Base-by-base conservation (phyloP, 2,329 filamentous ascomycete species). In the Trichoderma sp. region DNA sequence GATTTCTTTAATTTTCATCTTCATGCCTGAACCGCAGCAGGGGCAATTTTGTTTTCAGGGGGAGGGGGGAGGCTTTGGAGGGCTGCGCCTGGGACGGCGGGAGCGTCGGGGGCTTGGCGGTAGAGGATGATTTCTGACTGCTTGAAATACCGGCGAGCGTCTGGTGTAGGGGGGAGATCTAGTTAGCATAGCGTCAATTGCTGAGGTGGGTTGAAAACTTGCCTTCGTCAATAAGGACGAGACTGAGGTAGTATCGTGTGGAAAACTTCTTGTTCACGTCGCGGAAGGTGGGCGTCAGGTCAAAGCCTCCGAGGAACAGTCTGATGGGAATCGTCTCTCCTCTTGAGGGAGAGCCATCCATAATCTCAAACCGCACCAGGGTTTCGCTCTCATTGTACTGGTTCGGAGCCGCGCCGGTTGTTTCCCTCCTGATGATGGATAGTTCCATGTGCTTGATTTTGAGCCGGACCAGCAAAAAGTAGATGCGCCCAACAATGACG, bases 381-480 rank as follows among this genome's bases (percentile, higher is more conserved):
- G 96, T 99, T 83, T 99, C 96, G 82, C 94, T 98, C 84, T 99
- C 96, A 79, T 99, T 99, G 83, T 99, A 99, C 81, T 99, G 96
- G 79, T 99, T 99, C 7, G 96, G 96, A 27, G 96, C 93, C 5
- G 94, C 93, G 68, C 96, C 96, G 0, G 96, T 99, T 2, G 96
- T 99, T 83, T 99, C 96, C 75, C 96, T 87, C 74, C 96, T 88
- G 79, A 99, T 99, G 76, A 99, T 99, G 74, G 93, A 97, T 72
- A 99, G 84, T 83, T 99, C 96, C 96, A 99, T 99, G 82, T 99
- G 96, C 83, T 98, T 97, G 81, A 99, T 99, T 89, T 99, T 99
- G 80, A 99, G 86, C 76, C 96, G 90, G 71, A 99, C 96, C 60
- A 99, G 87, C 74, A 99, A 83, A 83, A 99, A 99, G 84, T 99